Base-by-base conservation (phyloP, 1,139 yeast genomes). In the Debaryomyces udenii region DNA sequence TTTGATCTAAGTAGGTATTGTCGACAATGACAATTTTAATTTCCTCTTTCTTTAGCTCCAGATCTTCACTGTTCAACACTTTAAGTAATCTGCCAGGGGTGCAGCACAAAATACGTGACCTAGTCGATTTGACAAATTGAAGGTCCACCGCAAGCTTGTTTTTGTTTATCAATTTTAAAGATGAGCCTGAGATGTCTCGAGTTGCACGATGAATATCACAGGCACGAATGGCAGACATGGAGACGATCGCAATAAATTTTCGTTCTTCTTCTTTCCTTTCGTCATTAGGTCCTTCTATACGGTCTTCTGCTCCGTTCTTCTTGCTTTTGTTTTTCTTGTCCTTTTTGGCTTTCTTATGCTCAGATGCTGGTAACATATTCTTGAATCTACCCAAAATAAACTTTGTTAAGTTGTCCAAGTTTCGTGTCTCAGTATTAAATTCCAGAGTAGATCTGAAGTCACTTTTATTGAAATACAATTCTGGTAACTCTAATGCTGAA, bases 151-250 rank as follows among this genome's bases (percentile, higher is more conserved):
- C 68, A 30, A 83, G 56, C 48, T 81, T 78, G 57, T 86, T 85
- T 60, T 85, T 86, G 52, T 79, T 77, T 54, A 85, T 85, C 32
- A 85, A 59, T 55, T 84, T 85, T 41, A 84, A 48, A 2, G 88
- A 78, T 0, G 84, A 77, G 7, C 83, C 81, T 3, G 71, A 64
- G 26, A 81, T 52, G 22, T 70, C 70, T 49, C 76, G 73, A 9
- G 83, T 76, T 1, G 83, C 81, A 42, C 93, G 70, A 54, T 79
- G 80, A 2, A 83, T 72, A 52, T 85, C 91, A 62, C 93, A 85
- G 1, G 85, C 88, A 43, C 93, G 69, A 17, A 84, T 62, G 1
- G 91, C 91, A 0, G 90, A 83, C 73, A 79, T 75, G 3, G 87
- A 76, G 13, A 86, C 59, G 2, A 84, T 64, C n/a, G 84, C 68